Evolutionary conservation across 345 rosid genomes (phyloP), one percentile per base, ranked within the genome.

Genomic region (Pistacia vera): DNA sequence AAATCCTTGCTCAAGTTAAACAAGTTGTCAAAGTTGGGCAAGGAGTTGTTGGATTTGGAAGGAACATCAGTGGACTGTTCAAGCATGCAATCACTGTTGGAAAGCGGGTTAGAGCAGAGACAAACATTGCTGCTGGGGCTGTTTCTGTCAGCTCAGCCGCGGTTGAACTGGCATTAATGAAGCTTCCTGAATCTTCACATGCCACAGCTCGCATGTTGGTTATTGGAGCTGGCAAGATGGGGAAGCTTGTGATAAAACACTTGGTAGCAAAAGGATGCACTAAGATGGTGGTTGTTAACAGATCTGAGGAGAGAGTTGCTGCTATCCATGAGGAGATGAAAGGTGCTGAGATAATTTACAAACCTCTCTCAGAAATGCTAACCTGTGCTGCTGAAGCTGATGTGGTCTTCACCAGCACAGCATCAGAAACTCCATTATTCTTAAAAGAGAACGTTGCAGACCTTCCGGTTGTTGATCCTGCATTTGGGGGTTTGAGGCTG

Each of bases 381-480:
- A 60, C 89, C 33, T 89, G 89, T 78, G 92, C 93, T 66, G 93
- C 88, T 57, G 95, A 93, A 77, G 92, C 97, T 2, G 98, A 96
- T 83, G 97, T 93, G 25, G 62, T 96, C 66, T 93, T 96, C 80
- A 96, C 99, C 9, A 92, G 99, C 81, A 96, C 99, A 22, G 95
- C 99, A 46, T 88, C 98, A 2, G 95, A 92, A 76, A 83, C 86
- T 17, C 99, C 86, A 16, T 83, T 96, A 36, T 92, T 96, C 77
- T 75, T 90, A 49, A 91, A 89, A 83, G 93, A 93, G 64, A 75
- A 93, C 25, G 97, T 87, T 4, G 71, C 83, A 70, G 88, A 66
- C 77, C 88, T 96, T 44, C 91, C 93, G 9, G 41, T 79, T 0
- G 97, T 80, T 68, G 70, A 79, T 81, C 63, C 87, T 4, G 89